Percentiles rank a stretch among this genome's conserved stretches.
These are phyloP conservation scores for Globisporangium alternatum DNA, from an alignment of 352 stramenopile species.

Conservation along the genomic window DNA sequence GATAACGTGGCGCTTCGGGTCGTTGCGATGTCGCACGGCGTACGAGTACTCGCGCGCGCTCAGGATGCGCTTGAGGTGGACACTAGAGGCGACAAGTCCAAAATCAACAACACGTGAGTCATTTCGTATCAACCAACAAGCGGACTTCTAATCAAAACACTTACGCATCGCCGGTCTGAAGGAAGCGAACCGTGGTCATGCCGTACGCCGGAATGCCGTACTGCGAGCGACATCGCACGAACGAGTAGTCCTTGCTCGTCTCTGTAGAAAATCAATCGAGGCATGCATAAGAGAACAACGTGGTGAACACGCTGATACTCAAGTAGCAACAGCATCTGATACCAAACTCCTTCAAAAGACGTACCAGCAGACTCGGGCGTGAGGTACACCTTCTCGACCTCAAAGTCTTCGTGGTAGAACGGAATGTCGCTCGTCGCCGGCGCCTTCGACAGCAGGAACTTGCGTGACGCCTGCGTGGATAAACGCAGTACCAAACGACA, in stretches of 20 bases:
- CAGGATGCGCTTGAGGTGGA: conserved; percentile 82
- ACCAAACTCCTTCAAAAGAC: conserved; percentile 3
- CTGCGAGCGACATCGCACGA: conserved; percentile 81
- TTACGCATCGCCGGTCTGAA: conserved; percentile 75
- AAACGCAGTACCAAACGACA: not conserved
- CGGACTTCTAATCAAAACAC: conserved; percentile 17
- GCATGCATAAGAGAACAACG: not conserved
- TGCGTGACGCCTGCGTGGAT: conserved; percentile 45
- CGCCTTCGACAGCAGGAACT: conserved; percentile 60
- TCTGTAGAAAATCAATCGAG: conserved; percentile 23
- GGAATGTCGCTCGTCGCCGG: conserved; percentile 45
- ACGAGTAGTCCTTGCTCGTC: conserved; percentile 83
- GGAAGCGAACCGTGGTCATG: conserved; percentile 84
- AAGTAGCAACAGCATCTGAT: not conserved
- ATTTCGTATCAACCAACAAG: not conserved
- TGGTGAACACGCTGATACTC: not conserved
- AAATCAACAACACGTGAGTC: not conserved
- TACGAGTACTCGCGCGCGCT: conserved; percentile 83
- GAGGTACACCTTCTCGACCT: conserved; percentile 86
- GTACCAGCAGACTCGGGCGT: conserved; percentile 61
- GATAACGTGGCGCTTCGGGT: conserved; percentile 70
- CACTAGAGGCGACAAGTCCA: conserved; percentile 24
- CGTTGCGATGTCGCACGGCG: conserved; percentile 70
- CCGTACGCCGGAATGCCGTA: conserved; percentile 81
- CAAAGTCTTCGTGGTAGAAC: conserved; percentile 83